Evolutionary conservation across 2,329 filamentous ascomycete genomes (phyloP).

Genomic region (Aspergillus caelatus): DNA sequence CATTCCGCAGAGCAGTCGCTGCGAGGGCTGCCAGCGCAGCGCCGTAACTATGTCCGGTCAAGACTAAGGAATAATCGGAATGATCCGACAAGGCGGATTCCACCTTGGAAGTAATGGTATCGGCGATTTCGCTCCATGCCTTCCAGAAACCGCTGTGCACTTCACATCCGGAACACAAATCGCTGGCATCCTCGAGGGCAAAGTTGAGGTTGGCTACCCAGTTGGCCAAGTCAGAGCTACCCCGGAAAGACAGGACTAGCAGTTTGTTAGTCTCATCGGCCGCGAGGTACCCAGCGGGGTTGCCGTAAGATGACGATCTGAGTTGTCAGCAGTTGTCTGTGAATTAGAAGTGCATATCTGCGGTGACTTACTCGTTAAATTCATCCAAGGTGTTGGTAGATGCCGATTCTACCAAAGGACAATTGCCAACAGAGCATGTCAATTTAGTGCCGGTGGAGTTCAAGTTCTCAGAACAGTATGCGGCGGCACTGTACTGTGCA

Average conservation of each 20-base stretch:
- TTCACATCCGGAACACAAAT: constrained; percentile 46
- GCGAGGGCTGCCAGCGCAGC: constrained; percentile 52
- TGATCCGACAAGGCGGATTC: constrained; percentile 39
- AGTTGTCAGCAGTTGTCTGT: constrained; percentile 1
- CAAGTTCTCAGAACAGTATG: constrained; percentile 52
- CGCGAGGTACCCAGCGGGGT: constrained; percentile 52
- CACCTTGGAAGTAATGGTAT: constrained; percentile 40
- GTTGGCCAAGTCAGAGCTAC: constrained; percentile 31
- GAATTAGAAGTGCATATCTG: not conserved
- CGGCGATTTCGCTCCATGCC: constrained; percentile 40
- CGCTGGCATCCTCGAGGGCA: constrained; percentile 27
- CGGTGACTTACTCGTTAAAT: constrained; percentile 45
- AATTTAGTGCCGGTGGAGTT: constrained; percentile 43
- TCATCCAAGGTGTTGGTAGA: constrained; percentile 46
- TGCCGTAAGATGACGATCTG: constrained; percentile 21
- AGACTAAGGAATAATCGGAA: constrained; percentile 44
- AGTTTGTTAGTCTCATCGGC: constrained; percentile 46
- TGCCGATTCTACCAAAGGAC: constrained; percentile 47
- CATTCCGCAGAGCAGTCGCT: constrained; percentile 44
- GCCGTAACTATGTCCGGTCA: constrained; percentile 53
- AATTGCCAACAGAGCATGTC: constrained; percentile 47
- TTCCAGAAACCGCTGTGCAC: constrained; percentile 49
- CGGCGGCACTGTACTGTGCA: constrained; percentile 53
- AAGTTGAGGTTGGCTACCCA: constrained; percentile 34
- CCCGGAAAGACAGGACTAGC: constrained; percentile 41